phyloP scores from a whole-genome alignment of 306 rosid genomes.

The Cicer bijugum region DNA sequence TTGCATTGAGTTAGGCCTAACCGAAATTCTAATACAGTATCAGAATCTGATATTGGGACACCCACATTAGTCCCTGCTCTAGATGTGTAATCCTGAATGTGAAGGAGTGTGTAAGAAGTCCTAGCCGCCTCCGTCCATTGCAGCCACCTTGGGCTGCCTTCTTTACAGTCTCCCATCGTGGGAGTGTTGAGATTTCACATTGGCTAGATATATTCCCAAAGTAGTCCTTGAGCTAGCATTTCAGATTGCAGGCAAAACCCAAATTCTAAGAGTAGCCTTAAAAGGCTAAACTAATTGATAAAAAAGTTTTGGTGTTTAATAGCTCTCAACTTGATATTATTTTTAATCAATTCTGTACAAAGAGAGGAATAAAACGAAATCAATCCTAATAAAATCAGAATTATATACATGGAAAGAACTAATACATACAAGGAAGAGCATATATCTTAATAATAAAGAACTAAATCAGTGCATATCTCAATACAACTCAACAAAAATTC shows the following conservation, averaged over 20 bases:
- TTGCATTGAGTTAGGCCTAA: neutral
- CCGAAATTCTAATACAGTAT: neutral
- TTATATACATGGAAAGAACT: too few species aligned
- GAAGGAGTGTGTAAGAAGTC: neutral
- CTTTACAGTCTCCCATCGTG: neutral
- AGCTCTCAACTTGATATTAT: too few species aligned
- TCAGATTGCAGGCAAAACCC: neutral
- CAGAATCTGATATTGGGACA: neutral
- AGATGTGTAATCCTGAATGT: neutral
- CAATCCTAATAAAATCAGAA: too few species aligned
- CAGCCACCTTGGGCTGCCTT: neutral
- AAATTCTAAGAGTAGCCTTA: neutral
- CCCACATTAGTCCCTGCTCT: neutral
- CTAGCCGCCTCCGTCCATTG: neutral
- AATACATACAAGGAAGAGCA: too few species aligned
- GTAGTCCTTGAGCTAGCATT: neutral
- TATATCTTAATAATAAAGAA: too few species aligned
- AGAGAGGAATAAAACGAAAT: too few species aligned
- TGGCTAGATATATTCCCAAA: neutral
- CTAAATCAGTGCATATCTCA: too few species aligned
- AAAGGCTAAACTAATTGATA: too few species aligned
- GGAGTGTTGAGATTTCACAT: neutral
- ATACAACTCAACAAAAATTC: neutral
- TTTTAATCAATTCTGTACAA: too few species aligned
- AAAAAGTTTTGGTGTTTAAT: too few species aligned